phyloP scores from a whole-genome alignment of 1,139 yeast genomes.

The Kodamaea ohmeri region DNA sequence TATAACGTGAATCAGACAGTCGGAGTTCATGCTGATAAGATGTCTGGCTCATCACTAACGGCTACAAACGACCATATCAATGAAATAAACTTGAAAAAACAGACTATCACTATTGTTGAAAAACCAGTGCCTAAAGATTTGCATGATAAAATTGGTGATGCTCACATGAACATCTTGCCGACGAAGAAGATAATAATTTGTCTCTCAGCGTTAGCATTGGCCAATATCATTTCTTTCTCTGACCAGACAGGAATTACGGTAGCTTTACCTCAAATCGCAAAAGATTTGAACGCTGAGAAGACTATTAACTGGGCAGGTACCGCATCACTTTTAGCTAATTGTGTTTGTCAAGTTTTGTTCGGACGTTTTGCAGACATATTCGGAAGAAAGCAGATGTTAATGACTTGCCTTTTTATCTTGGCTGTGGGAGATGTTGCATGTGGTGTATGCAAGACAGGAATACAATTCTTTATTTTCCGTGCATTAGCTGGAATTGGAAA shows the following conservation, averaged over 20 bases:
- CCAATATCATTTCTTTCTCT: constrained; percentile 30
- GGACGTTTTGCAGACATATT: constrained; percentile 45
- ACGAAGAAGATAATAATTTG: constrained; percentile 29
- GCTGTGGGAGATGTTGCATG: constrained; percentile 42
- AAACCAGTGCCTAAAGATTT: constrained; percentile 12
- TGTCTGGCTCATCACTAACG: too few species aligned
- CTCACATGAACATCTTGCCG: constrained; percentile 36
- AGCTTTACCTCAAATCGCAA: constrained; percentile 40
- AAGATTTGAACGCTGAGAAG: constrained; percentile 34
- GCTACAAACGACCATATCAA: not conserved
- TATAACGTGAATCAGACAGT: too few species aligned
- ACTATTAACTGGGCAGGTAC: constrained; percentile 51
- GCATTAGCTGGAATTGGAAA: constrained; percentile 46
- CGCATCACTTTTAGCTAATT: constrained; percentile 44
- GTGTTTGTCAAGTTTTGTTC: constrained; percentile 42
- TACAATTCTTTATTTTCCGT: constrained; percentile 39
- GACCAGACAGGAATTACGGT: constrained; percentile 45
- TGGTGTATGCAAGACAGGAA: constrained; percentile 38
- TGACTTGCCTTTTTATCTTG: constrained; percentile 33
- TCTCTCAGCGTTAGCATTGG: constrained; percentile 27
- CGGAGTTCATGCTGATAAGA: too few species aligned
- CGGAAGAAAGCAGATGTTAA: constrained; percentile 43
- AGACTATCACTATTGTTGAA: constrained; percentile 5
- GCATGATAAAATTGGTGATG: constrained; percentile 35
- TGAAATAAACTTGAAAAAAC: not conserved